Conservation (phyloP, 257 asterid genomes). For the Cordia subcordata region DNA sequence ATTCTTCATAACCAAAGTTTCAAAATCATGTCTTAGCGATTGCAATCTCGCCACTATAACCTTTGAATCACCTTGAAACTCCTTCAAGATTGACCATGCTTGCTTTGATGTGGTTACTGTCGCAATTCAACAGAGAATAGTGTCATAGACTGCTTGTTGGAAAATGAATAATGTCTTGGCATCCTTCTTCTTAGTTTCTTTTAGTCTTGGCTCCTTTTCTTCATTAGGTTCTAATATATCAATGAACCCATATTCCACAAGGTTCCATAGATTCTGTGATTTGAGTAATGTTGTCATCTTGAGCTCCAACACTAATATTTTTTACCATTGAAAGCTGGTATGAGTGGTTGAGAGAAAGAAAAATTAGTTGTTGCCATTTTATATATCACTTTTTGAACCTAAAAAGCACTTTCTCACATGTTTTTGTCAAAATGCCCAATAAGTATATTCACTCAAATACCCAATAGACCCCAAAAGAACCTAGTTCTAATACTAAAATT, state of each 20-base stretch:
- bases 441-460: too few species aligned
- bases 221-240: not conserved
- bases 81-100: not conserved
- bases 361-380: too few species aligned
- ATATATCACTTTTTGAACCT: too few species aligned
- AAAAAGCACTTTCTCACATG: too few species aligned
- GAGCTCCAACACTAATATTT: slow-evolving; percentile 13
- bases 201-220: not conserved
- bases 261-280: slow-evolving; percentile 5
- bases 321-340: slow-evolving; percentile 4
- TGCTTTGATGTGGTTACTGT: not conserved
- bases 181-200: slow-evolving; percentile 1
- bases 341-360: slow-evolving; percentile 4
- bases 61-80: not conserved
- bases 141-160: not conserved
- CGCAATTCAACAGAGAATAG: not conserved
- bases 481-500: too few species aligned
- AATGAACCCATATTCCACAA: slow-evolving; percentile 6
- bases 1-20: not conserved
- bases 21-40: not conserved
- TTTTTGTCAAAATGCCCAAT: too few species aligned
- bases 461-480: too few species aligned
- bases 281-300: slow-evolving; percentile 6
- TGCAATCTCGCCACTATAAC: not conserved
- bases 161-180: slow-evolving; percentile 6